Conservation (phyloP, 495 filamentous ascomycete genomes). For the Delitschia confertaspora region DNA sequence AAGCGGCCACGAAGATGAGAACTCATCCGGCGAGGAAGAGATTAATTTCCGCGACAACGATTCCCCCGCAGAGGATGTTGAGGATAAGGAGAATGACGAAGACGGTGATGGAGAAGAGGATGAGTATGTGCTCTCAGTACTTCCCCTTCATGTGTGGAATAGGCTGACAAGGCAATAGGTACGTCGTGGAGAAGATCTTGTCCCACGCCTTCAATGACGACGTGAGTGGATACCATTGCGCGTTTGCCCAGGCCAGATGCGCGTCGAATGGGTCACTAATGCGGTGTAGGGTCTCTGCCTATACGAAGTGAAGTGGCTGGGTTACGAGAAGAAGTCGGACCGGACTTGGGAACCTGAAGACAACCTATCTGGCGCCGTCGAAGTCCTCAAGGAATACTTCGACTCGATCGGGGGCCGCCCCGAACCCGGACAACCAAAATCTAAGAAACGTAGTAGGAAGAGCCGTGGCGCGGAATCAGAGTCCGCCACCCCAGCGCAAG, state of each 20-base stretch:
- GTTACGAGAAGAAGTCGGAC: constrained; percentile 48
- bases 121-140: constrained; percentile 31
- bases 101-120: constrained; percentile 34
- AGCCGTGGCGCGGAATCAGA: constrained; percentile 13
- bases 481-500: constrained; percentile 2
- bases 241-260: neutral
- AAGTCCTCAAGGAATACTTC: constrained; percentile 48
- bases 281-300: constrained; percentile 2
- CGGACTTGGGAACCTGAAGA: constrained; percentile 54
- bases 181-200: constrained; percentile 51
- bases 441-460: constrained; percentile 18
- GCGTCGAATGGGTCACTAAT: constrained; percentile 7
- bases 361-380: constrained; percentile 47
- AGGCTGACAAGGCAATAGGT: constrained; percentile 43
- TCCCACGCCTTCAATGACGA: constrained; percentile 40
- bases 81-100: constrained; percentile 34
- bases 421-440: constrained; percentile 23
- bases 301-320: constrained; percentile 56
- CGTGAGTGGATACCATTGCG: constrained; percentile 24
- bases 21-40: constrained; percentile 22
- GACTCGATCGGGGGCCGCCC: constrained; percentile 49
- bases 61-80: constrained; percentile 30
- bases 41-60: constrained; percentile 21
- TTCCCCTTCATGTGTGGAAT: neutral
- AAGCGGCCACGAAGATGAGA: constrained; percentile 30